Percentiles rank a stretch among this genome's conserved stretches.
These are phyloP conservation scores for Amaranthus cruentus DNA, from an alignment of 148 eudicot species.

Conservation along the genomic window DNA sequence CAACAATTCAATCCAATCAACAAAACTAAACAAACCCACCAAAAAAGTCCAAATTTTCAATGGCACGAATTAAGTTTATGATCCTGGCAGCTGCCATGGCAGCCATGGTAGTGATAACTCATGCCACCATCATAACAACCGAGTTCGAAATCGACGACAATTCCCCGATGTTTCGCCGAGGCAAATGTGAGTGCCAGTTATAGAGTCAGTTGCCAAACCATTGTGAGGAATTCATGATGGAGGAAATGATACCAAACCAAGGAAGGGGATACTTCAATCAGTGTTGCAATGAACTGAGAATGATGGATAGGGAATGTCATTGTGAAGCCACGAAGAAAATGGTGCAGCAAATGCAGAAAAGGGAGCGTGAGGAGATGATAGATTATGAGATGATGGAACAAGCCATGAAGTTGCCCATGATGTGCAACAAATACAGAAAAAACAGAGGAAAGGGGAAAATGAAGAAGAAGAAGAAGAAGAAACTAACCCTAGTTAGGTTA, in stretches of 20 bases:
- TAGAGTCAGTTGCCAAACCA: neutral
- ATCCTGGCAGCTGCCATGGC: conserved; percentile 11
- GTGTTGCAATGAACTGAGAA: conserved; percentile 18
- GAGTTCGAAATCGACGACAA: conserved; percentile 5
- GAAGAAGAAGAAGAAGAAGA: no score
- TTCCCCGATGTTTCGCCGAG: neutral
- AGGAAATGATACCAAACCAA: conserved; percentile 6
- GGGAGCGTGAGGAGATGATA: neutral
- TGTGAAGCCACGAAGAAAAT: conserved; percentile 21
- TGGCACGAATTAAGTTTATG: conserved; percentile 17
- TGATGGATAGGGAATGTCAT: conserved; percentile 16
- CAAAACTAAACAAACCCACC: neutral
- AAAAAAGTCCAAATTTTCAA: neutral
- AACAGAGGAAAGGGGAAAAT: no score
- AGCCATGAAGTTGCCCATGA: conserved; percentile 24
- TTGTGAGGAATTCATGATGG: conserved; percentile 16
- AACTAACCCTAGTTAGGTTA: no score
- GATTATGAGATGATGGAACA: neutral
- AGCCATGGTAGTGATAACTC: conserved; percentile 14
- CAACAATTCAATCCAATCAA: neutral
- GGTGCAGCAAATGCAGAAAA: neutral
- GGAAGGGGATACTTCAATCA: neutral
- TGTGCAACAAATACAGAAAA: conserved; percentile 6
- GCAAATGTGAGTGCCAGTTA: neutral
- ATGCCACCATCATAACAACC: conserved; percentile 16